Evolutionary conservation across 495 filamentous ascomycete genomes (phyloP), one percentile per base, ranked within the genome.

Genomic region (Barbatosphaeria neglecta): DNA sequence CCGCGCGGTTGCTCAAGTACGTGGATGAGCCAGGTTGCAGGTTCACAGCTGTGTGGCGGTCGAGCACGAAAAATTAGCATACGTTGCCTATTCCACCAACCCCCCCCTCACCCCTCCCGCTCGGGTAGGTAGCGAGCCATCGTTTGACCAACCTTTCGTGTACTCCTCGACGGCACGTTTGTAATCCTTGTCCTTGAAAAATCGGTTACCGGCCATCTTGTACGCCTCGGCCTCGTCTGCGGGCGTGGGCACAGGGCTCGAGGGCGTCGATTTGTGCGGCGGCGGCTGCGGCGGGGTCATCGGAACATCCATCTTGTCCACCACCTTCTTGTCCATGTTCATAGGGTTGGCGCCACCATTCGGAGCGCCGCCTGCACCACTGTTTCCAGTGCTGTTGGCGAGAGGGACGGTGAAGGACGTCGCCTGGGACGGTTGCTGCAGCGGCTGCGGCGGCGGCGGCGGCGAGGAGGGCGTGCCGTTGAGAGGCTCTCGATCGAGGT

Each of bases 171-270:
- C 85, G 18, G 93, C 90, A 53, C 81, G 80, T 33, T 69, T 66
- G 60, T 89, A 98, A 52, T 96, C 82, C 55, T 81, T 83, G 47
- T 85, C 82, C 70, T 95, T 96, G 74, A 95, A 98, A 58, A 84
- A 90, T 56, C 90, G 93, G 69, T 98, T 98, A 24, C 92, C 92
- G 22, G 84, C 78, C 53, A 86, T 75, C 69, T 98, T 98, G 75
- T 82, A 93, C 17, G 76, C 75, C 61, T 97, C 92, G 5, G 89
- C 87, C 54, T 95, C 84, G 37, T 84, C 74, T 17, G 74, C 65
- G 46, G 74, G 66, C 13, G 64, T 65, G 16, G 67, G 69, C 56
- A 63, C 70, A 42, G 68, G 83, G 62, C 71, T 79, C 56, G 70
- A 76, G 58, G 79, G 78, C 50, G 71, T 74, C 24, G 72, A 75